These are phyloP conservation scores for Secale cereale DNA, from an alignment of 176 grass and related monocot species.

Conservation along the genomic window DNA sequence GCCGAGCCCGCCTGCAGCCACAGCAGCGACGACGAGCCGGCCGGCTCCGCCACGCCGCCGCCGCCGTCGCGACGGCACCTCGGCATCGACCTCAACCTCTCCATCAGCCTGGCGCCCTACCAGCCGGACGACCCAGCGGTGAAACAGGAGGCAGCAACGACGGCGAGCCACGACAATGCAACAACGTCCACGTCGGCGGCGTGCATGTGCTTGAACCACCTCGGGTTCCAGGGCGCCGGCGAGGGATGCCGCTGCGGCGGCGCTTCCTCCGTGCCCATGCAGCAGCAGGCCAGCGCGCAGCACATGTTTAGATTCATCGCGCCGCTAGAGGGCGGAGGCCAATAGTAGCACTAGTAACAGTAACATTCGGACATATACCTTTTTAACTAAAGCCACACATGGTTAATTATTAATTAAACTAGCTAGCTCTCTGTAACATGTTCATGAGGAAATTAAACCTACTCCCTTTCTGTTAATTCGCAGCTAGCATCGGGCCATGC, in stretches of 20 bases:
- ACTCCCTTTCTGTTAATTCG: neutral
- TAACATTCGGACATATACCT: conserved; percentile 18
- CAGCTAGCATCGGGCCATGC: conserved; percentile 13
- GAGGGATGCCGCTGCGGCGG: conserved; percentile 49
- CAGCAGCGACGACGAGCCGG: conserved; percentile 55
- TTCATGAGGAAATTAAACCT: conserved; percentile 34
- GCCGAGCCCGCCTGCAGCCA: conserved; percentile 39
- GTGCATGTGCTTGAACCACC: conserved; percentile 60
- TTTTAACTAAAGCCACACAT: conserved; percentile 15
- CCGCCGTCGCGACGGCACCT: conserved; percentile 14
- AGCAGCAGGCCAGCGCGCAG: conserved; percentile 29
- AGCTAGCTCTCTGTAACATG: conserved; percentile 41
- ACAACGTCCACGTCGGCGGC: neutral
- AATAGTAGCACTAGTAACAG: conserved; percentile 30
- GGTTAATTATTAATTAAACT: conserved; percentile 13
- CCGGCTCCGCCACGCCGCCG: conserved; percentile 24
- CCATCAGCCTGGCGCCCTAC: conserved; percentile 62
- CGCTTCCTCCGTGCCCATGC: conserved; percentile 23
- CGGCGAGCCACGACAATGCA: neutral
- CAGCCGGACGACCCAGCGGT: conserved; percentile 25
- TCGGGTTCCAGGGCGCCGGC: conserved; percentile 44
- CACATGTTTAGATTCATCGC: conserved; percentile 54
- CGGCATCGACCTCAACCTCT: conserved; percentile 83
- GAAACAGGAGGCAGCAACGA: neutral
- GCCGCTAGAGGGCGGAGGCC: conserved; percentile 34